Evolutionary conservation across 768 basidiomycete species (phyloP).

Genomic region (Saitozyma sp.): DNA sequence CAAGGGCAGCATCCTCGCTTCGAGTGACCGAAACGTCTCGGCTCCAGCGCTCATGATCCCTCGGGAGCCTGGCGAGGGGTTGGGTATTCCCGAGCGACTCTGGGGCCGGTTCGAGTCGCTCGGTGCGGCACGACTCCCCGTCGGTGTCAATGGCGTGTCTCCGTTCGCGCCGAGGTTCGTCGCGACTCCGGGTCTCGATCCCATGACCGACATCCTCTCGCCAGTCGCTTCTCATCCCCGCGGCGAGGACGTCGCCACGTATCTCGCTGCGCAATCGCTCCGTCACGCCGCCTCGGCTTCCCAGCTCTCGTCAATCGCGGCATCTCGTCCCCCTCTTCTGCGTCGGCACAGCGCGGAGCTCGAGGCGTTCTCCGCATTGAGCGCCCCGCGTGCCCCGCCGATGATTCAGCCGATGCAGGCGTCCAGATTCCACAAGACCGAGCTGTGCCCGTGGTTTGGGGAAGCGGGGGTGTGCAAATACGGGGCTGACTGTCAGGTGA

Average conservation of each 20-base stretch:
- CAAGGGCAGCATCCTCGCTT: conserved; percentile 35
- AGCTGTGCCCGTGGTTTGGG: conserved; percentile 32
- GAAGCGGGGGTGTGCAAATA: conserved; percentile 35
- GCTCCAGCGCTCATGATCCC: conserved; percentile 22
- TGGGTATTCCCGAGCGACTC: conserved; percentile 40
- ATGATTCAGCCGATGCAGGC: too few relatives aligned
- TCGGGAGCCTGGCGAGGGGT: conserved; percentile 27
- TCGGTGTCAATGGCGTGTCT: neutral
- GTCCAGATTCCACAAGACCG: conserved; percentile 31
- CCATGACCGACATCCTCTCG: neutral
- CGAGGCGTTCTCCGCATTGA: neutral
- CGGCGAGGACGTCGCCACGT: too few relatives aligned
- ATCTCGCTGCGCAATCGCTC: too few relatives aligned
- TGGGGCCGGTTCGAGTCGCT: conserved; percentile 33
- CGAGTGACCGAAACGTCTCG: conserved; percentile 20
- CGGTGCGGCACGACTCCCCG: conserved; percentile 12
- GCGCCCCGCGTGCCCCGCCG: too few relatives aligned
- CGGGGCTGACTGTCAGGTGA: conserved; percentile 34
- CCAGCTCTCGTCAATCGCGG: too few relatives aligned
- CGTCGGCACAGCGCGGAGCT: neutral
- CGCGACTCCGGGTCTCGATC: conserved; percentile 1
- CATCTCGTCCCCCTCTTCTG: neutral
- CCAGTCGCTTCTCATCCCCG: conserved; percentile 4
- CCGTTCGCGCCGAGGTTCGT: neutral
- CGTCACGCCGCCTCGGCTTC: too few relatives aligned